Evolutionary conservation across 2,329 filamentous ascomycete genomes (phyloP).

Genomic region (Aspergillus novoparasiticus): DNA sequence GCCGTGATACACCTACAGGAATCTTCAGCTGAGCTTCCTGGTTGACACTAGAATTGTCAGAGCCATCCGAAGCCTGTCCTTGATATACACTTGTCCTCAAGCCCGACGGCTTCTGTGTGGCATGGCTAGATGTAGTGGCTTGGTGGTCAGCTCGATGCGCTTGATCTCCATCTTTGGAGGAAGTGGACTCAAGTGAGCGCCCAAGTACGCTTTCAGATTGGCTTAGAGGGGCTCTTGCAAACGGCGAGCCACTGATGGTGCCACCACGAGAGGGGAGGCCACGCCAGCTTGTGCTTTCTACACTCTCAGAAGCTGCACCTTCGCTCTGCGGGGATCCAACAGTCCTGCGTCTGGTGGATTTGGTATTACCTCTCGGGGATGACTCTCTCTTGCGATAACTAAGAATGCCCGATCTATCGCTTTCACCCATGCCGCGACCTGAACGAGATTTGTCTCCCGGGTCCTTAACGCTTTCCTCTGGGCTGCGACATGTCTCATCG

Average conservation of each 20-base stretch:
- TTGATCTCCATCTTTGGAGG: constrained; percentile 24
- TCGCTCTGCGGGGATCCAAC: constrained; percentile 30
- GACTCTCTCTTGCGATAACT: constrained; percentile 34
- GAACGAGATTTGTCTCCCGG: constrained; percentile 18
- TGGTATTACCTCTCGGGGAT: constrained; percentile 33
- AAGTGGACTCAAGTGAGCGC: constrained; percentile 32
- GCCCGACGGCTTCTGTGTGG: constrained; percentile 29
- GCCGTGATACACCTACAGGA: constrained; percentile 82
- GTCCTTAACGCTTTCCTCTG: constrained; percentile 12
- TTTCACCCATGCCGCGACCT: constrained; percentile 20
- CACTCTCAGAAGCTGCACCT: constrained; percentile 24
- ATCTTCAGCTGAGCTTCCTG: constrained; percentile 58
- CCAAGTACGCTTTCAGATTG: constrained; percentile 33
- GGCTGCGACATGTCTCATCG: constrained; percentile 14
- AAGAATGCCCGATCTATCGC: constrained; percentile 9
- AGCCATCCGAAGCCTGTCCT: constrained; percentile 16
- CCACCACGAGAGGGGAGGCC: constrained; percentile 31
- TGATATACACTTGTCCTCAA: constrained; percentile 30
- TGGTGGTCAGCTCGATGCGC: constrained; percentile 25
- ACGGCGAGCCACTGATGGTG: constrained; percentile 53
- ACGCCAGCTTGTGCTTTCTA: constrained; percentile 26
- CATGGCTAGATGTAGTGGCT: constrained; percentile 15
- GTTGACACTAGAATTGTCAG: constrained; percentile 27
- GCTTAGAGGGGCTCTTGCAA: constrained; percentile 45
- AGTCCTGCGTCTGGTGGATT: constrained; percentile 31